Base-by-base conservation (phyloP, 495 filamentous ascomycete species). In the Trichoderma erinaceum region DNA sequence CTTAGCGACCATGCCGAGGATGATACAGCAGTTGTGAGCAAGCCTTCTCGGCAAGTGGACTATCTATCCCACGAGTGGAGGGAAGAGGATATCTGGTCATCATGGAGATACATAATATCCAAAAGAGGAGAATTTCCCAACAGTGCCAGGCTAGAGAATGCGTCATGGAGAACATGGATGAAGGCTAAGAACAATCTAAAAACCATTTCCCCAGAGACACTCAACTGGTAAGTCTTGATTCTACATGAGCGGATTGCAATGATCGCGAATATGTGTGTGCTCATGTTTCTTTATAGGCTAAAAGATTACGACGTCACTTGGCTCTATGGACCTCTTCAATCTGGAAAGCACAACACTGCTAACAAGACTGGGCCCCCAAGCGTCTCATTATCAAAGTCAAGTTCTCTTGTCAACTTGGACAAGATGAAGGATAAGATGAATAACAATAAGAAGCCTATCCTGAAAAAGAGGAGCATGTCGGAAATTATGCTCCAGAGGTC, bases 301-400 rank as follows among this genome's bases (percentile, higher is more conserved):
- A 99, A 99, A 74, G 95, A 99, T 71, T 93, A 90, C 74, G 95
- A 99, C 75, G 92, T 97, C 29, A 98, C 95, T 64, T 99, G 95
- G 95, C 83, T 99, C 3, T 99, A 99, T 73, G 95, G 95, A 0
- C 95, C 95, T 35, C 79, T 99, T 41, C 94, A 96, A 73, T 89
- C 89, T 2, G 88, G 82, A 61, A 79, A 74, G 48, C 82, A 74
- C 10, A 78, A 71, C 18, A 38, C 80, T 73, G 44, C 84, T 78
- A 66, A 85, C 80, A 48, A 89, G 85, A 70, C 83, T 80, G 73
- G 75, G 25, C 73, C 76, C n/a, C 79, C 71, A 68, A 83, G 81
- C 63, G 78, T 81, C 27, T 70, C 74, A 69, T 74, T 96, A 12
- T 93, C 92, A 16, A 93, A 91, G 68, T 92, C 87, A 41, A 91